Percentiles rank a stretch among this genome's conserved stretches.
These are phyloP conservation scores for Penicillium silybi DNA, from an alignment of 495 filamentous ascomycete genomes.

Conservation along the genomic window DNA sequence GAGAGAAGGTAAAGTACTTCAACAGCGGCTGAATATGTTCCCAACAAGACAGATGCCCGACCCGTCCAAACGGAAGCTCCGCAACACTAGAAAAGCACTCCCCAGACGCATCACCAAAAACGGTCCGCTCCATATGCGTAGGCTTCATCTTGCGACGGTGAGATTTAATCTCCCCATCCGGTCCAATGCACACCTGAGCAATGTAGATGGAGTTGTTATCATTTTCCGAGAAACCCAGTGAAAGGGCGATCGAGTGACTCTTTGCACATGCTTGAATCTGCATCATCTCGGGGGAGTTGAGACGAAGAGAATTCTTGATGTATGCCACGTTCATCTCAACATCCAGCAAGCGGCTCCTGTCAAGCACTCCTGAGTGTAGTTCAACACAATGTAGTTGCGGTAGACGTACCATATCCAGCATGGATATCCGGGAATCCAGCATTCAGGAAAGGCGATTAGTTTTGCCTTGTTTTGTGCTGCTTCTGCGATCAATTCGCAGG, in stretches of 20 bases:
- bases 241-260: slow-evolving; percentile 43
- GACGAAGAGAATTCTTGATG: slow-evolving; percentile 46
- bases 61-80: slow-evolving; percentile 37
- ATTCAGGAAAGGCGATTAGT: slow-evolving; percentile 46
- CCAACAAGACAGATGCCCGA: slow-evolving; percentile 52
- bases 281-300: slow-evolving; percentile 46
- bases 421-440: slow-evolving; percentile 39
- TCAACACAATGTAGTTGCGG: too few species aligned
- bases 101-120: slow-evolving; percentile 54
- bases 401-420: slow-evolving; percentile 46
- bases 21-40: slow-evolving; percentile 59
- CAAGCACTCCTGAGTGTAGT: too few species aligned
- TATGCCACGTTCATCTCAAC: slow-evolving; percentile 39
- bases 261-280: slow-evolving; percentile 38
- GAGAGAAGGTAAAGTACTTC: slow-evolving; percentile 51
- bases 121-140: slow-evolving; percentile 59
- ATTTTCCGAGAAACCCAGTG: slow-evolving; percentile 53
- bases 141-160: slow-evolving; percentile 56
- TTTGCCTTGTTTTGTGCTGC: slow-evolving; percentile 47
- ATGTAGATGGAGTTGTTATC: slow-evolving; percentile 50
- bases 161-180: slow-evolving; percentile 41
- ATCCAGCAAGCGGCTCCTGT: slow-evolving; percentile 45
- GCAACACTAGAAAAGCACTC: slow-evolving; percentile 40
- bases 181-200: slow-evolving; percentile 49
- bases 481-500: slow-evolving; percentile 47